Evolutionary conservation across 495 filamentous ascomycete genomes (phyloP), one percentile per base, ranked within the genome.

Genomic region (Daldinia vernicosa): DNA sequence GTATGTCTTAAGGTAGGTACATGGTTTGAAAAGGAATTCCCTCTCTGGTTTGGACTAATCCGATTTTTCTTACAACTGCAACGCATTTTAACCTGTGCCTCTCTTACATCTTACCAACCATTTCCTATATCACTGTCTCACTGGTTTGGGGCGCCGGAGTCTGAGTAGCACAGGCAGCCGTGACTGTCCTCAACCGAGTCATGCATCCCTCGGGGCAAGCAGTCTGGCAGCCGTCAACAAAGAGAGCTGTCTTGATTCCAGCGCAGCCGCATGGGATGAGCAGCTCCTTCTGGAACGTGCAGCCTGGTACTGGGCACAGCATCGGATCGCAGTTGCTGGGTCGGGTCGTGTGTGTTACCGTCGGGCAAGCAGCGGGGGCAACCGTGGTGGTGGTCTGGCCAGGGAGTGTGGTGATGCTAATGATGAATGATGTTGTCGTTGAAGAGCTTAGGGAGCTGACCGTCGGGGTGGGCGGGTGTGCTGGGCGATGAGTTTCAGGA

Each of bases 261-360:
- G 35, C 54, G 69, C 81, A 83, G 15, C 71, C 72, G 72, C 81
- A 84, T 6, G 80, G 80, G 6, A 84, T 53, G 32, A 70, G 17
- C 65, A 81, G 39, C 6, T 76, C 74, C 35, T 75, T 53, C 47
- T 74, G 43, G 4, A 75, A 68, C 26, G 75, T 76, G 70, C 81
- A 83, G 3, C 76, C 82, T 8, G 80, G 81, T 43, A 81, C 72
- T 0, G 80, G 79, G 74, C 80, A 83, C 8, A 76, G 76, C 32
- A 83, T 74, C 7, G 74, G 70, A n/a, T 75, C 37, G 71, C 81
- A 83, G 59, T 75, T 74, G 55, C 63, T 75, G 12, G 81, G 81
- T 22, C 73, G 70, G 6, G 80, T 82, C 9, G 79, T 81, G 61
- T 72, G 74, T 35, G 78, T 80, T 53, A 82, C 75, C 8, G 76